Percentiles rank a stretch among this genome's conserved stretches.
Conservation (phyloP, 2,329 filamentous ascomycete species). For the Fusarium nodosum region DNA sequence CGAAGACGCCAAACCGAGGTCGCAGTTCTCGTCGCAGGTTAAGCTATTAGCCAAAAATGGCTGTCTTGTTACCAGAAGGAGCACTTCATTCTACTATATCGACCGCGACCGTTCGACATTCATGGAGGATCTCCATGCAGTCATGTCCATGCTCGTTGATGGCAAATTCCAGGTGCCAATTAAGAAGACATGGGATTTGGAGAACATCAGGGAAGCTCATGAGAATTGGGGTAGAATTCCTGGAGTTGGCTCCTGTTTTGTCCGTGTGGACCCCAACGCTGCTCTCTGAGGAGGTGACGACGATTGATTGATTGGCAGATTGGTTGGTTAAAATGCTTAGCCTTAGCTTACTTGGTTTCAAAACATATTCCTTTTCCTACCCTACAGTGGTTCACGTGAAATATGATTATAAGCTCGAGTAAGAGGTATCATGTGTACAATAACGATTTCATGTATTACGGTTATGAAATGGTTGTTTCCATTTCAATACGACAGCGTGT, state of each 20-base stretch:
- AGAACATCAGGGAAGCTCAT: constrained; percentile 57
- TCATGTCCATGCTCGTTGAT: constrained; percentile 52
- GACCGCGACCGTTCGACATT: constrained; percentile 53
- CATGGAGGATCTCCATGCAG: constrained; percentile 48
- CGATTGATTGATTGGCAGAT: neutral
- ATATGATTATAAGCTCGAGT: neutral
- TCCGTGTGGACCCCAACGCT: constrained; percentile 46
- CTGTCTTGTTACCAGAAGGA: constrained; percentile 48
- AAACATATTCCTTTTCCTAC: neutral
- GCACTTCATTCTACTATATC: constrained; percentile 56
- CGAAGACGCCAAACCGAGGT: constrained; percentile 51
- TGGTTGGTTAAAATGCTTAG: neutral
- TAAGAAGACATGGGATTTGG: constrained; percentile 58
- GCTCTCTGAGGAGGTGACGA: neutral
- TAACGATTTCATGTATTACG: neutral
- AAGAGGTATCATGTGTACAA: neutral
- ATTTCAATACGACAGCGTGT: no score
- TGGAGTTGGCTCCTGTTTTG: constrained; percentile 56
- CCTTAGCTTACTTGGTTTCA: neutral
- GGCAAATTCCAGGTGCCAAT: constrained; percentile 55
- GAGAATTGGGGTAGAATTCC: constrained; percentile 52
- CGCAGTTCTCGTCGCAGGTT: constrained; percentile 50
- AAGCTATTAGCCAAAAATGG: constrained; percentile 54
- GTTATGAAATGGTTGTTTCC: neutral
- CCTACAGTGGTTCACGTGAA: neutral